A percentile compares a stretch with the other conserved stretches of the same genome.
These are phyloP conservation scores for Zymoseptoria passerinii DNA, from an alignment of 2,329 filamentous ascomycete species.

Conservation along the genomic window DNA sequence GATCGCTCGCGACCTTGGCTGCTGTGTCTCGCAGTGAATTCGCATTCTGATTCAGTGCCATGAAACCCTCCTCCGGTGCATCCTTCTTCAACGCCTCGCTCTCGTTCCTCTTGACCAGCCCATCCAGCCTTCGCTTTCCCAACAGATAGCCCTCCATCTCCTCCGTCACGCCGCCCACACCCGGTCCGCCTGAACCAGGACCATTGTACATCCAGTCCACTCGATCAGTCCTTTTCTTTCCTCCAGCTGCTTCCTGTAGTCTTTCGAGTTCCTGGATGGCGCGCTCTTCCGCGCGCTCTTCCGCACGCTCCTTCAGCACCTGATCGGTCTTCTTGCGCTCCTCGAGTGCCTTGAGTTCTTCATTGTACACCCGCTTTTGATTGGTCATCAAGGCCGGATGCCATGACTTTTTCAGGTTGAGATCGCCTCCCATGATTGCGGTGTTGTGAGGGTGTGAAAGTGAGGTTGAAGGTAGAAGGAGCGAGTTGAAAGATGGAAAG, in stretches of 20 bases:
- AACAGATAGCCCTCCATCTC: constrained; percentile 91
- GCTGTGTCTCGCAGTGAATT: constrained; percentile 73
- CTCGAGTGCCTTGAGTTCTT: constrained; percentile 84
- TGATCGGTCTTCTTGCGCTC: constrained; percentile 92
- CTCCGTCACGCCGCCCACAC: constrained; percentile 57
- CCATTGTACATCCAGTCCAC: constrained; percentile 99
- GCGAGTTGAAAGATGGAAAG: not conserved
- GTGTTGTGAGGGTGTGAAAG: constrained; percentile 7
- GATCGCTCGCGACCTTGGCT: constrained; percentile 81
- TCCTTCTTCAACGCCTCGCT: constrained; percentile 71
- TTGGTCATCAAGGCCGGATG: constrained; percentile 87
- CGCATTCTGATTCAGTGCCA: constrained; percentile 51
- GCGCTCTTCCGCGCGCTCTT: constrained; percentile 88
- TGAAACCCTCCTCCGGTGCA: constrained; percentile 41
- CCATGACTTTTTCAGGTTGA: constrained; percentile 89
- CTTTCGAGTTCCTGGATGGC: constrained; percentile 85
- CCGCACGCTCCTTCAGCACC: constrained; percentile 83
- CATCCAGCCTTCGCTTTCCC: constrained; percentile 86
- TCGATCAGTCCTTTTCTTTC: constrained; percentile 67
- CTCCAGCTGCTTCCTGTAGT: constrained; percentile 81
- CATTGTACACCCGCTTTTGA: constrained; percentile 80
- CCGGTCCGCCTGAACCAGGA: constrained; percentile 65
- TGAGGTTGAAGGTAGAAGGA: not conserved
- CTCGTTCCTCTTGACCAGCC: constrained; percentile 72
- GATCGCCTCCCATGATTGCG: constrained; percentile 78